Conservation (phyloP, 495 filamentous ascomycete species). For the Astrothelium macrocarpum region DNA sequence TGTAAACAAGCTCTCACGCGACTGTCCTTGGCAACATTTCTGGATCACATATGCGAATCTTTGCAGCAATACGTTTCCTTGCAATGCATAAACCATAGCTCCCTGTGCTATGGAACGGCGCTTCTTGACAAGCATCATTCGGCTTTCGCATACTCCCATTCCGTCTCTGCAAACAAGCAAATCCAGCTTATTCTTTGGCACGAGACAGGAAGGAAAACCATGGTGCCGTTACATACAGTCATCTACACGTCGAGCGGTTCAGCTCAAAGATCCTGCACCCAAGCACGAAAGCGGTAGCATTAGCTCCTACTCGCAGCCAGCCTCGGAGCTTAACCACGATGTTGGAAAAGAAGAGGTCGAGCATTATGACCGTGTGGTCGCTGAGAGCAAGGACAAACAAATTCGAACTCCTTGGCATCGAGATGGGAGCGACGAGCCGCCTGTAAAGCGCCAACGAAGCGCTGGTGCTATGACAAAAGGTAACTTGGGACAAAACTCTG, state of each 20-base stretch:
- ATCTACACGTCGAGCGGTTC: neutral
- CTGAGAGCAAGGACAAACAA: conserved; percentile 43
- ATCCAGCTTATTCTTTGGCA: neutral
- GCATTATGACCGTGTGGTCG: conserved; percentile 33
- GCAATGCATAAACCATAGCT: neutral
- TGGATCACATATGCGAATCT: neutral
- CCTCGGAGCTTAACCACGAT: conserved; percentile 28
- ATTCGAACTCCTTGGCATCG: conserved; percentile 58
- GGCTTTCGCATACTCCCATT: neutral
- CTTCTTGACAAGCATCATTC: neutral
- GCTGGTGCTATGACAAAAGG: conserved; percentile 56
- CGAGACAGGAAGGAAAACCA: neutral
- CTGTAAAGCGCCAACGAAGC: conserved; percentile 39
- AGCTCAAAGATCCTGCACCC: neutral
- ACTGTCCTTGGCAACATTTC: neutral
- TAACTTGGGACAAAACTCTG: conserved; percentile 24
- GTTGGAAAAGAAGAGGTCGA: conserved; percentile 30
- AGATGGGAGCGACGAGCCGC: conserved; percentile 50
- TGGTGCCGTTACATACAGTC: neutral
- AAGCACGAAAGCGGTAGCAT: neutral
- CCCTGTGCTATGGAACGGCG: neutral
- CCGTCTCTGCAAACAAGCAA: neutral
- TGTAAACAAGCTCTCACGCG: neutral
- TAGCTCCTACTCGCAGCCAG: conserved; percentile 22
- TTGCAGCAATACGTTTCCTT: neutral